Evolutionary conservation across 331 rosid genomes (phyloP).

Genomic region (Acacia pycnantha): DNA sequence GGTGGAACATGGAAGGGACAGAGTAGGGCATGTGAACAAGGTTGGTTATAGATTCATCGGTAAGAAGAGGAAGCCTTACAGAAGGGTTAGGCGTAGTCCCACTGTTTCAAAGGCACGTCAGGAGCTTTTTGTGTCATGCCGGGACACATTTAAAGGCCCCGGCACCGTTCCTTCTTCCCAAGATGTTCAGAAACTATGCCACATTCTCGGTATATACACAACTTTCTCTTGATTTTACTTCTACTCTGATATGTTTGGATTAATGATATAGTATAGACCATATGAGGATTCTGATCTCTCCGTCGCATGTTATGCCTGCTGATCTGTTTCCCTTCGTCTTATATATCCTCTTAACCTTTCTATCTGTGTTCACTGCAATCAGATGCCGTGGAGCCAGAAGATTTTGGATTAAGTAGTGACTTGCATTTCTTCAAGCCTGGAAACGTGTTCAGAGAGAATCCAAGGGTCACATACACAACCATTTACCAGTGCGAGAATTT

Average conservation of each 20-base stretch:
- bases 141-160: conserved; percentile 57
- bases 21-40: conserved; percentile 34
- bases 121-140: conserved; percentile 53
- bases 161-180: conserved; percentile 52
- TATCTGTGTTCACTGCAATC: neutral
- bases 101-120: conserved; percentile 44
- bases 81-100: conserved; percentile 27
- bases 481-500: conserved; percentile 56
- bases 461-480: conserved; percentile 60
- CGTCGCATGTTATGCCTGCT: neutral
- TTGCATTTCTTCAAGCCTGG: conserved; percentile 56
- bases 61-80: conserved; percentile 33
- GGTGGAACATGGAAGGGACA: conserved; percentile 29
- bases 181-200: conserved; percentile 46
- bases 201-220: conserved; percentile 69
- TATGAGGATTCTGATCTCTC: neutral
- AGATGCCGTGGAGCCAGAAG: conserved; percentile 68
- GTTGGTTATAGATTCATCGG: conserved; percentile 48
- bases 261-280: neutral
- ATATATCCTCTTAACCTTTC: neutral
- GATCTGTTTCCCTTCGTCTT: neutral
- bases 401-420: conserved; percentile 51
- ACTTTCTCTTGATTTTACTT: neutral
- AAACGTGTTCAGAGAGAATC: conserved; percentile 34
- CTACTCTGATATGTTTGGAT: neutral